Conservation (phyloP, 2,329 filamentous ascomycete species). For the Shiraia bambusicola region DNA sequence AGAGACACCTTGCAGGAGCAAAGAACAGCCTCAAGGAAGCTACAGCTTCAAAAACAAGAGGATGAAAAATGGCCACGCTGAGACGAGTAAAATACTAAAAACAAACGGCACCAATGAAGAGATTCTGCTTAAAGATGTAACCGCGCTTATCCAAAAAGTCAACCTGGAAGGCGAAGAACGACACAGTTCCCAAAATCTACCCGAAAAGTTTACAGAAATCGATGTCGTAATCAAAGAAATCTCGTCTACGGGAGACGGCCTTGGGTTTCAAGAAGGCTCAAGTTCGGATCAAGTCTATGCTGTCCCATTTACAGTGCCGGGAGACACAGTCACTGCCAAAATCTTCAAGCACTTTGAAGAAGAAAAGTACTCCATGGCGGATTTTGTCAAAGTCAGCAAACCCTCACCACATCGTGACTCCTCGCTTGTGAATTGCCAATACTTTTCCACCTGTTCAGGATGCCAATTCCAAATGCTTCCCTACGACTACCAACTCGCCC, state of each 20-base stretch:
- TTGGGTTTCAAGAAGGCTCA: constrained; percentile 70
- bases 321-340: constrained; percentile 77
- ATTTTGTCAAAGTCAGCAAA: constrained; percentile 75
- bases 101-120: constrained; percentile 53
- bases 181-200: constrained; percentile 47
- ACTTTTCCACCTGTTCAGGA: constrained; percentile 82
- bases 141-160: constrained; percentile 44
- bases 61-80: constrained; percentile 47
- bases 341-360: constrained; percentile 69
- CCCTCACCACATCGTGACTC: constrained; percentile 78
- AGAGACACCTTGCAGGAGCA: constrained; percentile 35
- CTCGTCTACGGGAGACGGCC: constrained; percentile 88
- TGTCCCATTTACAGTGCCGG: constrained; percentile 84
- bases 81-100: constrained; percentile 37
- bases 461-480: constrained; percentile 98
- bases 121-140: constrained; percentile 50
- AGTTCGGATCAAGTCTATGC: constrained; percentile 72
- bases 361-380: constrained; percentile 72
- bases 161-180: constrained; percentile 25
- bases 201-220: constrained; percentile 71
- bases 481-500: constrained; percentile 78
- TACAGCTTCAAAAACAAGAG: constrained; percentile 51
- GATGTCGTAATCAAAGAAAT: constrained; percentile 79
- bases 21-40: constrained; percentile 38
- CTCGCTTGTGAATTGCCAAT: constrained; percentile 73